Percentiles rank a stretch among this genome's conserved stretches.
Evolutionary conservation across 345 rosid species (phyloP).

Genomic region (Linum trigynum): DNA sequence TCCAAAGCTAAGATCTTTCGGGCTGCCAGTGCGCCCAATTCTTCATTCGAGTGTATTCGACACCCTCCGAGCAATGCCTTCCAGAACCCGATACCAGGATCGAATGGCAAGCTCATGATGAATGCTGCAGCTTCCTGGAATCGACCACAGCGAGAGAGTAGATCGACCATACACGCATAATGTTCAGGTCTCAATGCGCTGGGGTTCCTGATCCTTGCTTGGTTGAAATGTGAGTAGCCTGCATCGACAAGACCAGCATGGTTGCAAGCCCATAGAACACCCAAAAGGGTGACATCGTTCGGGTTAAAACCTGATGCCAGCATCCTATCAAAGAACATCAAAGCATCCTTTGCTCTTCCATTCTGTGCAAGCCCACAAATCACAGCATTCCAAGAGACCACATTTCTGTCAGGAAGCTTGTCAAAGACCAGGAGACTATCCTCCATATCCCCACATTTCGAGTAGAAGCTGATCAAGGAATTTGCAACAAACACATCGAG

Average conservation of each 20-base stretch:
- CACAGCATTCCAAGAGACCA: slow-evolving; percentile 70
- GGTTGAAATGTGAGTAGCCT: slow-evolving; percentile 53
- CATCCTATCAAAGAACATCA: slow-evolving; percentile 44
- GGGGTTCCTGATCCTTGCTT: slow-evolving; percentile 27
- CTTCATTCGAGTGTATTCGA: slow-evolving; percentile 51
- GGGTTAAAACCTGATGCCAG: slow-evolving; percentile 35
- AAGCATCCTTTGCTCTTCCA: slow-evolving; percentile 65
- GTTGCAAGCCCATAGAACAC: slow-evolving; percentile 67
- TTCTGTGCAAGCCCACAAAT: slow-evolving; percentile 75
- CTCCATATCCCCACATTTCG: slow-evolving; percentile 74
- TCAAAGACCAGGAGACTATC: slow-evolving; percentile 49
- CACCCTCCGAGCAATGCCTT: slow-evolving; percentile 85
- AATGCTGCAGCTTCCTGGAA: slow-evolving; percentile 52
- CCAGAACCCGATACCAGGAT: slow-evolving; percentile 85
- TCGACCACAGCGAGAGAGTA: slow-evolving; percentile 54
- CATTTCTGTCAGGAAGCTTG: slow-evolving; percentile 26
- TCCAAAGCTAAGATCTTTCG: slow-evolving; percentile 48
- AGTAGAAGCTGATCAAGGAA: slow-evolving; percentile 64
- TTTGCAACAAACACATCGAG: slow-evolving; percentile 40
- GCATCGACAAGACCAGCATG: slow-evolving; percentile 62
- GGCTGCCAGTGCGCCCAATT: slow-evolving; percentile 45
- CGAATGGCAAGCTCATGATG: slow-evolving; percentile 43
- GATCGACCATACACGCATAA: slow-evolving; percentile 78
- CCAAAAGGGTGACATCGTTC: slow-evolving; percentile 53
- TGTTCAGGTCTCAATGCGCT: slow-evolving; percentile 46